These are phyloP conservation scores for Saturnispora diversa DNA, from an alignment of 805 yeast genomes.

Conservation along the genomic window DNA sequence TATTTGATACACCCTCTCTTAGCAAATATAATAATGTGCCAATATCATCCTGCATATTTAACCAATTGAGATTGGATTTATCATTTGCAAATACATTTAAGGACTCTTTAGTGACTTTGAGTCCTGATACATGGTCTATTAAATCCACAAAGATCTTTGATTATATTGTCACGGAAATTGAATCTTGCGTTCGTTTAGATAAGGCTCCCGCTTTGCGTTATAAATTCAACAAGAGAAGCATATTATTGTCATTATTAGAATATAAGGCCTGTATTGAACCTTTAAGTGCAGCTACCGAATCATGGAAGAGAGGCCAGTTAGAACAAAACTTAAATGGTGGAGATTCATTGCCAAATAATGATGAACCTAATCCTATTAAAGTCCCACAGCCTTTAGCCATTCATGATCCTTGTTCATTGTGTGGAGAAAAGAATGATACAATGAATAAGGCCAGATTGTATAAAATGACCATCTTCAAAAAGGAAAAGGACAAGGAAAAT, in stretches of 20 bases:
- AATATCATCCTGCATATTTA: slow-evolving; percentile 27
- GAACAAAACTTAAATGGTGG: slow-evolving; percentile 10
- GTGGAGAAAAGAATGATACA: slow-evolving; percentile 72
- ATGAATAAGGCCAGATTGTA: slow-evolving; percentile 71
- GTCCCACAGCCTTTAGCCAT: slow-evolving; percentile 57
- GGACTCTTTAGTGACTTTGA: slow-evolving; percentile 27
- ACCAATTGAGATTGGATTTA: slow-evolving; percentile 37
- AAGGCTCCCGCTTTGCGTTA: slow-evolving; percentile 44
- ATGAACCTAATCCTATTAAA: background rate
- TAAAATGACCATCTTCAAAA: slow-evolving; percentile 34
- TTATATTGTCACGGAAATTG: slow-evolving; percentile 67
- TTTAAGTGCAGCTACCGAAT: slow-evolving; percentile 71
- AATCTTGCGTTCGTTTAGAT: slow-evolving; percentile 59
- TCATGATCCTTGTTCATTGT: slow-evolving; percentile 66
- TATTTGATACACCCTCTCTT: slow-evolving; percentile 16
- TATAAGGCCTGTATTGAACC: slow-evolving; percentile 84
- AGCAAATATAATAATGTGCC: slow-evolving; percentile 20
- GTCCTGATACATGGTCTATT: slow-evolving; percentile 23
- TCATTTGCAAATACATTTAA: slow-evolving; percentile 38
- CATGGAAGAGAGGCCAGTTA: slow-evolving; percentile 38
- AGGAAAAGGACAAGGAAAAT: slow-evolving; percentile 33
- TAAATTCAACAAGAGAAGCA: slow-evolving; percentile 51
- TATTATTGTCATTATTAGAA: slow-evolving; percentile 63
- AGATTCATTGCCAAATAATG: background rate
- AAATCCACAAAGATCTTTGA: slow-evolving; percentile 54